Evolutionary conservation across 148 eudicot species (phyloP), one percentile per base, ranked within the genome.

Genomic region (Diospyros lotus): DNA sequence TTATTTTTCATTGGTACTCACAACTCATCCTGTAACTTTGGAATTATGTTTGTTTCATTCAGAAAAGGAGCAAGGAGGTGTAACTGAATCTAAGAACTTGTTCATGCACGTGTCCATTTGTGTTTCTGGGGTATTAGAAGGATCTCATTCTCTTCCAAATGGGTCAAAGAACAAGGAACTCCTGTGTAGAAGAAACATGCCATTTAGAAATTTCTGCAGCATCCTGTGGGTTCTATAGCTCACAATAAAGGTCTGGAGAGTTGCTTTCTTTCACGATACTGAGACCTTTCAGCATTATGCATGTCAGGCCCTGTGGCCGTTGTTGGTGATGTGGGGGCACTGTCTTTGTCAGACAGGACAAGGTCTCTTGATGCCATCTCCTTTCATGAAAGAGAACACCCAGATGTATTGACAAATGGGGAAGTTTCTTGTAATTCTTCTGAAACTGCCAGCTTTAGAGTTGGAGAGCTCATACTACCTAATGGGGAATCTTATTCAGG

Each of bases 401-500:
- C 52, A 45, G 75, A 58, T 48, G 74, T 73, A 68, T 28, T 68
- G n/a, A 61, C 75, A 3, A 92, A 85, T 75, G 87, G 85, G 60
- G 96, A 86, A 38, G 74, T 76, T 56, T 73, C 85, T 75, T 61
- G 73, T 62, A 73, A 84, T 46, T 87, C 98, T 63, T 84, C 89
- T 3, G 82, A 75, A 73, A 71, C 84, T 56, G 75, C 84, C 72
- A 80, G 84, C 53, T 85, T 88, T 75, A 85, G 93, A 76, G 84
- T 87, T 64, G 88, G 83, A 56, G 93, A 90, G 74, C 59, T 92
- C 45, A 17, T 75, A 39, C 83, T 95, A 54, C 81, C 85, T 14
- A 88, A 89, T 82, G 97, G 99, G 74, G 96, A 88, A 39, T 83
- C 76, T 71, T 95, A 90, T 68, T 84, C 80, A 41, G 99, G 99